Base-by-base conservation (phyloP, 345 rosid genomes). In the Salix purpurea region DNA sequence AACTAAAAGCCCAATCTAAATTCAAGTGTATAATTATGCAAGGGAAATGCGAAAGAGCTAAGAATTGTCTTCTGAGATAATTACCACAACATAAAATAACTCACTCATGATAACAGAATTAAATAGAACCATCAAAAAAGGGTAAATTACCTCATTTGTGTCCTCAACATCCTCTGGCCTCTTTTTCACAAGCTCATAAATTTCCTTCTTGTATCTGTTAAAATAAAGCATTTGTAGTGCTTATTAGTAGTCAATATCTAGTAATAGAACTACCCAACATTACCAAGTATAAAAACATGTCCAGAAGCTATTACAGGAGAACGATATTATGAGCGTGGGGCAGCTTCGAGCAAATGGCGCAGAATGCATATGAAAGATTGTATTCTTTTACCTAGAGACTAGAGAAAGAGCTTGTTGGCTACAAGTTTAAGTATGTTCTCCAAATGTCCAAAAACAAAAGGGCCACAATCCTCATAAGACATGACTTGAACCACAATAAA, bases 111-210 rank as follows among this genome's bases (percentile, higher is more conserved):
- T 28, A 62, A 28, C 40, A 71, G 32, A 71, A 52, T 18, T 6
- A 44, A 36, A 40, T 14, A 39, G 8, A 23, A 42, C 2, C 39
- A 13, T 3, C 10, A 69, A 50, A 32, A 67, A 72, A 36, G 37
- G 16, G 48, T 64, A 7, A 11, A 67, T 74, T 84, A 94, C 98
- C 93, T 90, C 99, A 77, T 85, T 86, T 23, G 78, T 84, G 73
- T 83, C 74, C 69, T 93, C 97, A 79, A 75, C 87, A 30, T 90
- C 97, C 81, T 91, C 88, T 54, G 92, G 82, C 65, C 88, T 86
- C 84, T 92, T 96, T 88, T 89, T 87, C 67, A 90, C 90, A 58
- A 93, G 94, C n/a, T 96, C 94, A 74, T 88, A 91, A 80, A 93
- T 87, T 86, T 91, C 85, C 80, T 79, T 90, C 88, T 96, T 96